Percentiles rank a stretch among this genome's conserved stretches.
Evolutionary conservation across 1,139 yeast genomes (phyloP).

Genomic region (Debaryomyces sp.): DNA sequence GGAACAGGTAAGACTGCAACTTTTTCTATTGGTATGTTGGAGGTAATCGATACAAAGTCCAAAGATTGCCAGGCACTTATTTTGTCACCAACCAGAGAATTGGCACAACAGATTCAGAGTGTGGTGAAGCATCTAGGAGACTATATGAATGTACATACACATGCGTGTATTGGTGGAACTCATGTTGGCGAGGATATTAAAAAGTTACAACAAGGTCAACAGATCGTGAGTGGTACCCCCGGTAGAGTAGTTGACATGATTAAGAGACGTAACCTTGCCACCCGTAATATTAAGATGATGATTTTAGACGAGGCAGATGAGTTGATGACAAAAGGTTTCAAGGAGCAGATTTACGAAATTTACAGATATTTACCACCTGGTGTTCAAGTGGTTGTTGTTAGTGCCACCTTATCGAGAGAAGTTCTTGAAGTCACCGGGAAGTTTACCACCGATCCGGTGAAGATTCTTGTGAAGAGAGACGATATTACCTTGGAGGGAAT

Average conservation of each 20-base stretch:
- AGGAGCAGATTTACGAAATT: constrained; percentile 89
- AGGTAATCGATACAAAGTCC: constrained; percentile 68
- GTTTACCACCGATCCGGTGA: constrained; percentile 89
- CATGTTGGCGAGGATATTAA: constrained; percentile 80
- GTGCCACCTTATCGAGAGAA: constrained; percentile 88
- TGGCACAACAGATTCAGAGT: constrained; percentile 85
- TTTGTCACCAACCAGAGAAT: constrained; percentile 93
- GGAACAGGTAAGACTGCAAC: constrained; percentile 99
- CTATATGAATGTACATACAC: constrained; percentile 79
- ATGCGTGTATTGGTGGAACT: constrained; percentile 94
- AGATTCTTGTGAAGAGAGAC: constrained; percentile 87
- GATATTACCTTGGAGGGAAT: constrained; percentile 89
- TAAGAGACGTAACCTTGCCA: constrained; percentile 67
- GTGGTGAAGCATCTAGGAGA: constrained; percentile 86
- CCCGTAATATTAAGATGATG: constrained; percentile 77
- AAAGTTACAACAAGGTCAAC: constrained; percentile 75
- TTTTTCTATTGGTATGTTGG: constrained; percentile 87
- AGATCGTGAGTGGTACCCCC: constrained; percentile 96
- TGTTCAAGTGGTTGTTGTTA: constrained; percentile 89
- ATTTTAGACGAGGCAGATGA: constrained; percentile 96
- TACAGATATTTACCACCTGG: constrained; percentile 78
- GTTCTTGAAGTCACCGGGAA: constrained; percentile 84
- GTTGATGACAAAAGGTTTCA: constrained; percentile 84
- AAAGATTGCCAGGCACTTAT: constrained; percentile 82
- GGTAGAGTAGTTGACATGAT: constrained; percentile 91